phyloP scores from a whole-genome alignment of 306 rosid species.

The Casuarina glauca region DNA sequence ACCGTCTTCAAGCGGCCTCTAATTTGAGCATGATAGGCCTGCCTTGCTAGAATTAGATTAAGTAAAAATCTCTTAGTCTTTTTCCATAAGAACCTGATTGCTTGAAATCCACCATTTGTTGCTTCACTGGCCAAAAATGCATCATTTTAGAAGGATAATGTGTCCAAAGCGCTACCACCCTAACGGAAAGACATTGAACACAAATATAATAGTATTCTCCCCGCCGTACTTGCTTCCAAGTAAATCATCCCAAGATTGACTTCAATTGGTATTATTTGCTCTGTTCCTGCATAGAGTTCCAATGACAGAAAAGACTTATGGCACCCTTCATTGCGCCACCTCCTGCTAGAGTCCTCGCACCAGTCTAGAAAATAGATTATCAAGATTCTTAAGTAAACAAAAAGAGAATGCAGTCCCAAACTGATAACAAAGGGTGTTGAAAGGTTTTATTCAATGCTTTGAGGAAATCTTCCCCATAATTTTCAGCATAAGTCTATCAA shows the following conservation, averaged over 20 bases:
- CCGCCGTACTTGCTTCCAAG: no score
- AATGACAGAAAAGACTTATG: no score
- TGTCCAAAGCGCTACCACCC: constrained; percentile 52
- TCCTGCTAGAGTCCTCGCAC: no score
- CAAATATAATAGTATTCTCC: no score
- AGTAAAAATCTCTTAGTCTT: constrained; percentile 48
- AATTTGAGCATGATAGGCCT: constrained; percentile 52
- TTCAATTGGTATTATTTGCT: no score
- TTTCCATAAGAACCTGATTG: constrained; percentile 47
- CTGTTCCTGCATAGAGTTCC: no score
- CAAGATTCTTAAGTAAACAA: background rate
- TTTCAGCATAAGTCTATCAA: constrained; percentile 36
- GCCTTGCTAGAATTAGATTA: constrained; percentile 38
- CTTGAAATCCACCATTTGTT: constrained; percentile 44
- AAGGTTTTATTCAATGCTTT: constrained; percentile 50
- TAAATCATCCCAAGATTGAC: no score
- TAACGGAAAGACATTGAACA: background rate
- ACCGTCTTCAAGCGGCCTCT: constrained; percentile 62
- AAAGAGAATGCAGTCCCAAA: constrained; percentile 1
- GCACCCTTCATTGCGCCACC: no score
- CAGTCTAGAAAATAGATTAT: no score
- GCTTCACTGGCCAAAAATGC: constrained; percentile 50
- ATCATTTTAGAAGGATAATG: constrained; percentile 51
- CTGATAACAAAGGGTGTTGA: constrained; percentile 58
- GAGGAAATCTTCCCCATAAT: constrained; percentile 54